Conservation (phyloP, 768 basidiomycete species). For the Leccinellum rugosiceps region DNA sequence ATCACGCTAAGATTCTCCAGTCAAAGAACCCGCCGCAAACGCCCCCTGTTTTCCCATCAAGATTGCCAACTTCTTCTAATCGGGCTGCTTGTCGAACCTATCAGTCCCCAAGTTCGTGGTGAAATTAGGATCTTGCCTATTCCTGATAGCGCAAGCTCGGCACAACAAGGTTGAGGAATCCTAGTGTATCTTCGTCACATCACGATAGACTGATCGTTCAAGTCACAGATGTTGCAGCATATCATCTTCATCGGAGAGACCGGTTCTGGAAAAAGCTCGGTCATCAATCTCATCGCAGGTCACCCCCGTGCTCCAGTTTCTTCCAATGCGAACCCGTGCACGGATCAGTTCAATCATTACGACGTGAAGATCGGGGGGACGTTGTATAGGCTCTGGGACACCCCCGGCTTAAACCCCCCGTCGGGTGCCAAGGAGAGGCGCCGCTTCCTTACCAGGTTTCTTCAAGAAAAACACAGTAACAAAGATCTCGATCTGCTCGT, state of each 20-base stretch:
- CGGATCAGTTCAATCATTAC: no score
- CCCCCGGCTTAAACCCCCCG: slow-evolving; percentile 26
- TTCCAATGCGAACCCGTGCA: slow-evolving; percentile 26
- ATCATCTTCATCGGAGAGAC: slow-evolving; percentile 36
- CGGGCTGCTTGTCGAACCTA: not conserved
- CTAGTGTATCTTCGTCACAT: not conserved
- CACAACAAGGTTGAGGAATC: not conserved
- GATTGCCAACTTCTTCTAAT: not conserved
- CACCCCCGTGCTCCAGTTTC: slow-evolving; percentile 25
- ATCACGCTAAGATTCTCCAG: not conserved
- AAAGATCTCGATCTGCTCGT: slow-evolving; percentile 24
- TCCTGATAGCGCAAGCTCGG: not conserved
- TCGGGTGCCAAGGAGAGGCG: not conserved
- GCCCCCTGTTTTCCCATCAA: not conserved
- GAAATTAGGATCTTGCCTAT: not conserved
- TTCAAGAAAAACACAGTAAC: slow-evolving; percentile 25
- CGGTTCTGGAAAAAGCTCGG: slow-evolving; percentile 38
- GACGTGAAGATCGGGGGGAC: slow-evolving; percentile 7
- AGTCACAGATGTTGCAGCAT: slow-evolving; percentile 15
- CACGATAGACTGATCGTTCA: not conserved
- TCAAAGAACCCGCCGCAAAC: not conserved
- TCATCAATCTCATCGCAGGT: slow-evolving; percentile 39
- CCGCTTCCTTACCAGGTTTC: slow-evolving; percentile 25
- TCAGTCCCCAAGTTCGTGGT: not conserved
- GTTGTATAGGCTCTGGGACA: slow-evolving; percentile 30